Conservation (phyloP, 2,329 filamentous ascomycete genomes). For the Penicillium sp. region DNA sequence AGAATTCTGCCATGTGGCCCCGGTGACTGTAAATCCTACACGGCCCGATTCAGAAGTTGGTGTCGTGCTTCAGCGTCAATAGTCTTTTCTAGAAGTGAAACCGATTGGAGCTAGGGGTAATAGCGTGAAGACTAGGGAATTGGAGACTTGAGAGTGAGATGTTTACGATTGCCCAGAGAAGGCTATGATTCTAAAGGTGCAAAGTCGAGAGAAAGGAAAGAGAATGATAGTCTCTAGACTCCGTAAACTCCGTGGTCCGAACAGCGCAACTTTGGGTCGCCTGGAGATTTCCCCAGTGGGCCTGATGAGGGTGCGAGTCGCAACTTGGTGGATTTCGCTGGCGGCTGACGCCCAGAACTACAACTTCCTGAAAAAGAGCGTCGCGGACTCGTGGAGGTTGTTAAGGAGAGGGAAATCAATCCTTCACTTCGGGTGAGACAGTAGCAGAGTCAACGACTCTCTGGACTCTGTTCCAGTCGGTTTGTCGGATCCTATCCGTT, state of each 20-base stretch:
- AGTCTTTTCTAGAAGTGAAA: not conserved
- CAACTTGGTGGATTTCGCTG: not conserved
- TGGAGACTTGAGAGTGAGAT: not conserved
- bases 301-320: not conserved
- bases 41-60: not conserved
- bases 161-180: not conserved
- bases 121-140: not conserved
- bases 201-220: not conserved
- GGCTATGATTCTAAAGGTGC: not conserved
- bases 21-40: not conserved
- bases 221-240: not conserved
- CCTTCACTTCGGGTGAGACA: not conserved
- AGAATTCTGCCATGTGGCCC: not conserved
- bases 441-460: not conserved
- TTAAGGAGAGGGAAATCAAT: not conserved
- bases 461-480: not conserved
- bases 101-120: not conserved
- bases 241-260: no score
- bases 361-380: slow-evolving; percentile 2
- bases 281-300: not conserved
- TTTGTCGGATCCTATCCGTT: not conserved
- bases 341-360: slow-evolving; percentile 11
- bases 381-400: not conserved
- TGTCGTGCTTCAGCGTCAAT: slow-evolving; percentile 1
- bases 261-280: not conserved